Percentiles rank a stretch among this genome's conserved stretches.
Evolutionary conservation across 2,329 filamentous ascomycete genomes (phyloP).

Genomic region (Cytospora schulzeri): DNA sequence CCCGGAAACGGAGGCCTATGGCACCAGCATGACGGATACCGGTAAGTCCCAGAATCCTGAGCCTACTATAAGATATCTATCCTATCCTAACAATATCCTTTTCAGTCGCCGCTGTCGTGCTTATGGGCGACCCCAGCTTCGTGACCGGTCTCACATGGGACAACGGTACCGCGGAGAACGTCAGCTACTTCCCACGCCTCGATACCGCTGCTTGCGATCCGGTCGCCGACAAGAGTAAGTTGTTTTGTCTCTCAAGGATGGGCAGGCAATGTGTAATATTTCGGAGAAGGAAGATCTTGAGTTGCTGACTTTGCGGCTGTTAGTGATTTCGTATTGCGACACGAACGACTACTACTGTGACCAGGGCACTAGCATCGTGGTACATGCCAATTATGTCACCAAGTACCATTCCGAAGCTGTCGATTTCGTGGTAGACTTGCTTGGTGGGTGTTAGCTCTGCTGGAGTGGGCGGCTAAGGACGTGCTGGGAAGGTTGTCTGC

Average conservation of each 20-base stretch:
- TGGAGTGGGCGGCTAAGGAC: background rate
- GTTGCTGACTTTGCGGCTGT: background rate
- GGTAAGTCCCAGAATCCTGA: conserved; percentile 33
- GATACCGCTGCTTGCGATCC: conserved; percentile 15
- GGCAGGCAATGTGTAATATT: background rate
- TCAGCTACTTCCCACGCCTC: conserved; percentile 17
- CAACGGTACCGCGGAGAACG: conserved; percentile 14
- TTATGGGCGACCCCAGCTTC: conserved; percentile 45
- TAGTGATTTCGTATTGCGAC: conserved; percentile 19
- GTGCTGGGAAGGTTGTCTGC: background rate
- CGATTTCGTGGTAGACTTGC: conserved; percentile 2
- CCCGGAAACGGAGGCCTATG: conserved; percentile 29
- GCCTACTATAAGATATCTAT: too few species aligned
- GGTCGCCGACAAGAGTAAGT: conserved; percentile 13
- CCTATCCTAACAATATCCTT: conserved; percentile 22
- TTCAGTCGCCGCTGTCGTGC: conserved; percentile 44
- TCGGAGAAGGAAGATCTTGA: too few species aligned
- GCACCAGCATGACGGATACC: conserved; percentile 34
- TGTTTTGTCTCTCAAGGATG: too few species aligned
- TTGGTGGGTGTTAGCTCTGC: conserved; percentile 7
- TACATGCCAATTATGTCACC: conserved; percentile 13
- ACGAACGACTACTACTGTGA: conserved; percentile 19
- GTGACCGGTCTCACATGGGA: conserved; percentile 14
- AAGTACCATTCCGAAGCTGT: conserved; percentile 11
- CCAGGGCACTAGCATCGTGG: conserved; percentile 7